phyloP scores from a whole-genome alignment of 2,329 filamentous ascomycete species.

The Balansia obtecta region DNA sequence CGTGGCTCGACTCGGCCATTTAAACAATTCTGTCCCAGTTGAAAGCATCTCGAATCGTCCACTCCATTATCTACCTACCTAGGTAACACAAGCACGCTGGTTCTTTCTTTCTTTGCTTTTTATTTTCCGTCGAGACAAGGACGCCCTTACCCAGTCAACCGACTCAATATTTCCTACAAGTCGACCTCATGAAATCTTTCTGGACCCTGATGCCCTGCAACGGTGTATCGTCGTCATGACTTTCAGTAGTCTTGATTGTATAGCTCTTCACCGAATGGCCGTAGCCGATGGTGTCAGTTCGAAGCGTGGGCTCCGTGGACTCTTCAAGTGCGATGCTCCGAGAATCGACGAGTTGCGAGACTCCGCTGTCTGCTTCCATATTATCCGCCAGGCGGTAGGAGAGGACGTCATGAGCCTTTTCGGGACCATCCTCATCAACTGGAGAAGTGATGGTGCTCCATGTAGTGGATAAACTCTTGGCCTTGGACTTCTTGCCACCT shows the following conservation, averaged over 20 bases:
- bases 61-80: too few species aligned
- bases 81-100: too few species aligned
- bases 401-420: slow-evolving; percentile 3
- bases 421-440: slow-evolving; percentile 5
- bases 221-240: slow-evolving; percentile 24
- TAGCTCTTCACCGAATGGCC: slow-evolving; percentile 20
- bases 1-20: too few species aligned
- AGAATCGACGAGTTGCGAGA: background rate
- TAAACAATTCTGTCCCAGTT: too few species aligned
- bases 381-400: slow-evolving; percentile 24
- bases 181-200: slow-evolving; percentile 22
- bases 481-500: slow-evolving; percentile 1
- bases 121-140: background rate
- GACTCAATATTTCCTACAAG: slow-evolving; percentile 1
- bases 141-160: background rate
- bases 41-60: too few species aligned
- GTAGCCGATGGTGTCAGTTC: slow-evolving; percentile 21
- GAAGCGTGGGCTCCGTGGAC: slow-evolving; percentile 12
- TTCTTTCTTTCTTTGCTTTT: too few species aligned
- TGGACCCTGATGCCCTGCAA: slow-evolving; percentile 26
- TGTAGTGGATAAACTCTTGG: slow-evolving; percentile 10
- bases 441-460: slow-evolving; percentile 8
- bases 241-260: slow-evolving; percentile 14
- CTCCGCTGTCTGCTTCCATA: slow-evolving; percentile 13
- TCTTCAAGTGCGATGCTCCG: background rate